Evolutionary conservation across 495 filamentous ascomycete genomes (phyloP).

Genomic region (Aspergillus funiculosus): DNA sequence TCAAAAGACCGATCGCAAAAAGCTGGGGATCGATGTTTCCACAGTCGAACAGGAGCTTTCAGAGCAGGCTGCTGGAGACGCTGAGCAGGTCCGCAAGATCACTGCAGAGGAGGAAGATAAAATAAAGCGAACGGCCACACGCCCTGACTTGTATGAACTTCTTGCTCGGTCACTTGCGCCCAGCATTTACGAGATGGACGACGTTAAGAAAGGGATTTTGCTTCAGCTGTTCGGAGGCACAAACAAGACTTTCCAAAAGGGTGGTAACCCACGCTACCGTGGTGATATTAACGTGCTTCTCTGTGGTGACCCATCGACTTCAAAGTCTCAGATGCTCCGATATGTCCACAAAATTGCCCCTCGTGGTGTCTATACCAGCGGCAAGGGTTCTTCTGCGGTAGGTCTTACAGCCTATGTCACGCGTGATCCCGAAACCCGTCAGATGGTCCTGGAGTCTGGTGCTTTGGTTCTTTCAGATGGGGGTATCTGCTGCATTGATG

Average conservation of each 20-base stretch:
- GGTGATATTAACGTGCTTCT: conserved; percentile 97
- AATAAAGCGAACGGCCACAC: conserved; percentile 73
- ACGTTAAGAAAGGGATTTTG: conserved; percentile 96
- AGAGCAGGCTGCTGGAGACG: conserved; percentile 64
- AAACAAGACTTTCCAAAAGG: conserved; percentile 98
- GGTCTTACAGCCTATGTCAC: conserved; percentile 98
- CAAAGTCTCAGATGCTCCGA: conserved; percentile 88
- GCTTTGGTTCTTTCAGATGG: conserved; percentile 93
- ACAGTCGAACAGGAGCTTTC: conserved; percentile 83
- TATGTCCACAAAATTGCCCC: conserved; percentile 98
- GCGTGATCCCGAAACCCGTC: conserved; percentile 87
- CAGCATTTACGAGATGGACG: conserved; percentile 96
- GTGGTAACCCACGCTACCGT: conserved; percentile 88
- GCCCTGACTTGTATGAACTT: conserved; percentile 89
- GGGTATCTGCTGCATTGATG: conserved; percentile 97
- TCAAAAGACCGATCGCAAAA: conserved; percentile 91
- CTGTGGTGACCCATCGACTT: conserved; percentile 92
- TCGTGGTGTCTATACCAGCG: conserved; percentile 93
- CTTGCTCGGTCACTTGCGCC: conserved; percentile 88
- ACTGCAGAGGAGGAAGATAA: conserved; percentile 85
- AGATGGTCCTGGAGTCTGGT: conserved; percentile 94
- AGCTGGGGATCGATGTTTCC: conserved; percentile 84
- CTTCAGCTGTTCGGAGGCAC: conserved; percentile 96
- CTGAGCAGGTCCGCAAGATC: conserved; percentile 78
- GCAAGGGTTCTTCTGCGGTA: conserved; percentile 94